Conservation (phyloP, 2,329 filamentous ascomycete genomes). For the Phialophora verrucosa region DNA sequence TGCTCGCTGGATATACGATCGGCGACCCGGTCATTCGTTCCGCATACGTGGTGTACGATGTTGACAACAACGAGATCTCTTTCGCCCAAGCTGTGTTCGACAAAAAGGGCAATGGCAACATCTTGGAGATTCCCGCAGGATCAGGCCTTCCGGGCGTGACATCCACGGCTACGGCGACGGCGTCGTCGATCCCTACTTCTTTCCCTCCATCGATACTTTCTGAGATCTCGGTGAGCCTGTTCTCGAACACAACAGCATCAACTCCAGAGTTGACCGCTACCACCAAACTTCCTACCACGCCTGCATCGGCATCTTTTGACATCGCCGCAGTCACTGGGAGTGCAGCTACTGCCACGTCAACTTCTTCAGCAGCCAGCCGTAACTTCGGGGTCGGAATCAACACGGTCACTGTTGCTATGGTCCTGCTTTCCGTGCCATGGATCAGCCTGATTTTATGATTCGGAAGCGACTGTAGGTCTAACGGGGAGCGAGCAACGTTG, state of each 20-base stretch:
- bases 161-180: slow-evolving; percentile 1
- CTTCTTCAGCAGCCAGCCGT: not conserved
- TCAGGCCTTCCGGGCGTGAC: slow-evolving; percentile 6
- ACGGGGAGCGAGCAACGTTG: not conserved
- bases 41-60: slow-evolving; percentile 76
- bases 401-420: not conserved
- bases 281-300: not conserved
- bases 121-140: not conserved
- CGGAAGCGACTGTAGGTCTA: not conserved
- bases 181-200: not conserved
- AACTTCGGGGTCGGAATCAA: not conserved
- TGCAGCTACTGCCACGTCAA: not conserved
- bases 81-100: slow-evolving; percentile 60
- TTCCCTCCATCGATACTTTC: slow-evolving; percentile 3
- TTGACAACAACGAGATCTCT: slow-evolving; percentile 72
- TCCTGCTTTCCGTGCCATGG: not conserved
- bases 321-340: not conserved
- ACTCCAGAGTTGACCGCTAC: not conserved
- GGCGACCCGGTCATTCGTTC: slow-evolving; percentile 78
- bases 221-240: not conserved
- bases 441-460: not conserved
- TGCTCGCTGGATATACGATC: slow-evolving; percentile 54
- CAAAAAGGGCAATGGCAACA: not conserved
- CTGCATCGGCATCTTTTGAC: slow-evolving; percentile 3
- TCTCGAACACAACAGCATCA: not conserved